These are phyloP conservation scores for Triticum timopheevii DNA, from an alignment of 176 grass and related monocot genomes.

Conservation along the genomic window DNA sequence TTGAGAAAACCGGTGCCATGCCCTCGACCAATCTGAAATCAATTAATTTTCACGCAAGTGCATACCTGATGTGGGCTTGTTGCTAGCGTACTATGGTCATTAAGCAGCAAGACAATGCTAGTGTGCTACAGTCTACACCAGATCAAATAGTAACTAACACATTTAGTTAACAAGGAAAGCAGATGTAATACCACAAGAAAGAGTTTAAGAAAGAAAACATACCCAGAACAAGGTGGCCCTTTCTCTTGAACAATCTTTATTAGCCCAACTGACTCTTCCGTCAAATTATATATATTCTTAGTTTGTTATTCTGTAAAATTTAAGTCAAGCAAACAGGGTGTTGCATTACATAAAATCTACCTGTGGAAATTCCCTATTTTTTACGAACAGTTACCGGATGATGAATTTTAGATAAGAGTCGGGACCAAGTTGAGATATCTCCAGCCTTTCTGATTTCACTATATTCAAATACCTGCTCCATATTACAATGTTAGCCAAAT, in stretches of 20 bases:
- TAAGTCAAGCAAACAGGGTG: conserved; percentile 1
- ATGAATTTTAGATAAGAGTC: conserved; percentile 85
- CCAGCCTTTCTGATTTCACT: conserved; percentile 81
- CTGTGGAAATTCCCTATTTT: conserved; percentile 63
- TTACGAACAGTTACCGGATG: conserved; percentile 78
- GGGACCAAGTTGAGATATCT: conserved; percentile 86
- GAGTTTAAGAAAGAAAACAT: conserved; percentile 22
- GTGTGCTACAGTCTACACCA: not conserved
- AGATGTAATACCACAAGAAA: conserved; percentile 13
- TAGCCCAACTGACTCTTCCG: conserved; percentile 65
- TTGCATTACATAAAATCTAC: conserved; percentile 40
- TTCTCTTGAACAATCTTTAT: conserved; percentile 64
- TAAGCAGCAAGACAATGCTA: conserved; percentile 3
- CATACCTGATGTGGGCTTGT: not conserved
- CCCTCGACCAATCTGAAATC: conserved; percentile 85
- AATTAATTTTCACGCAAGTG: conserved; percentile 26
- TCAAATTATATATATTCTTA: conserved; percentile 28
- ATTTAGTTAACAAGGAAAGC: conserved; percentile 1
- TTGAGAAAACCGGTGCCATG: conserved; percentile 88
- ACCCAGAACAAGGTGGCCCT: conserved; percentile 89
- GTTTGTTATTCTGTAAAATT: conserved; percentile 21
- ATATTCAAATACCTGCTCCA: conserved; percentile 72
- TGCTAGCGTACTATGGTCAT: not conserved
- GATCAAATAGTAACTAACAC: not conserved
- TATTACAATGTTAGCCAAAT: conserved; percentile 19